Conservation (phyloP, 495 filamentous ascomycete species). For the Endocarpon pusillum region DNA sequence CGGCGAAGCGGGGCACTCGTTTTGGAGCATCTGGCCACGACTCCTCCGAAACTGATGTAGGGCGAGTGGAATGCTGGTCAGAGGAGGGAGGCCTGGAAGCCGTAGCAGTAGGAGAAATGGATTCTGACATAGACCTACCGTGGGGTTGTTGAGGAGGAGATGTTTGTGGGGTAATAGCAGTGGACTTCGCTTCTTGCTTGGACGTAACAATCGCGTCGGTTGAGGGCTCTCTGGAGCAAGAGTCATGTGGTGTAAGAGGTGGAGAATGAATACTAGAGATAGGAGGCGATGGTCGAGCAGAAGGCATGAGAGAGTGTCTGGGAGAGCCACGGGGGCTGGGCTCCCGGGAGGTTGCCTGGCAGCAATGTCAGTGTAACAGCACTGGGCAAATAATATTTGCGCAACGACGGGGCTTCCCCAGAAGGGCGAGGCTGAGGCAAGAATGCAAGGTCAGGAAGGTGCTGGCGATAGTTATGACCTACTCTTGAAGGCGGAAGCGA, state of each 20-base stretch:
- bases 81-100: slow-evolving; percentile 31
- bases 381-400: background rate
- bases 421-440: slow-evolving; percentile 7
- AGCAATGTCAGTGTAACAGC: slow-evolving; percentile 1
- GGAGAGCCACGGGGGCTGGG: slow-evolving; percentile 26
- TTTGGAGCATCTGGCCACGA: slow-evolving; percentile 29
- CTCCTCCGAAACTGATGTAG: slow-evolving; percentile 27
- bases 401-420: background rate
- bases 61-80: slow-evolving; percentile 22
- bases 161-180: slow-evolving; percentile 48
- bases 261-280: slow-evolving; percentile 64
- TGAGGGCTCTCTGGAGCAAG: slow-evolving; percentile 34
- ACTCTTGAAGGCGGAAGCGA: slow-evolving; percentile 78
- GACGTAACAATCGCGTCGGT: slow-evolving; percentile 12
- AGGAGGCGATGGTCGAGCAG: slow-evolving; percentile 30
- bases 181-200: slow-evolving; percentile 24
- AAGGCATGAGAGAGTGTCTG: slow-evolving; percentile 22
- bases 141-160: slow-evolving; percentile 31
- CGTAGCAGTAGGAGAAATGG: slow-evolving; percentile 18
- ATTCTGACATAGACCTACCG: slow-evolving; percentile 17
- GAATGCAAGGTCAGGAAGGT: too few relatives aligned
- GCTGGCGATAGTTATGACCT: slow-evolving; percentile 31
- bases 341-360: slow-evolving; percentile 30
- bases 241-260: slow-evolving; percentile 73
- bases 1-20: slow-evolving; percentile 51